A percentile compares a stretch with the other conserved stretches of the same genome.
phyloP scores from a whole-genome alignment of 2,329 filamentous ascomycete genomes.

The Aspergillus ibericus region DNA sequence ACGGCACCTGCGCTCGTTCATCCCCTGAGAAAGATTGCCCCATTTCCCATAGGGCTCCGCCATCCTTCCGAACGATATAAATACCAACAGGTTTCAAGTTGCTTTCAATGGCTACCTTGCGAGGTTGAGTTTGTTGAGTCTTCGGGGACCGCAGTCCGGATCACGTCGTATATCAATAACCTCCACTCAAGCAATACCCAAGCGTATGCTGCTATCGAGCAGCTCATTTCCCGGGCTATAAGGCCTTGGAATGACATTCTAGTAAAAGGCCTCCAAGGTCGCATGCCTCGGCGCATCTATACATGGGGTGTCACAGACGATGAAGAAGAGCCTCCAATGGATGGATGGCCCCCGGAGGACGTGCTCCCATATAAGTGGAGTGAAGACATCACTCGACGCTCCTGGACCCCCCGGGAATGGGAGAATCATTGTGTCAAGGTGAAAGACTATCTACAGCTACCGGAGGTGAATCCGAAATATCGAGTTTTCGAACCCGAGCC shows the following conservation, averaged over 20 bases:
- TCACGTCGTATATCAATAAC: not conserved
- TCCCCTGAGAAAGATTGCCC: not conserved
- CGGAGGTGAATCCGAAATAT: not conserved
- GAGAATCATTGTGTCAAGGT: not conserved
- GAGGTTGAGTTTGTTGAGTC: not conserved
- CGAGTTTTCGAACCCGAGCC: not conserved
- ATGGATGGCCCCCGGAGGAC: not conserved
- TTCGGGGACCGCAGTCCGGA: conserved; percentile 1
- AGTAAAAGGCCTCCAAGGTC: not conserved
- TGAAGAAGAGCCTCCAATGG: not conserved
- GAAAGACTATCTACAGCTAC: not conserved
- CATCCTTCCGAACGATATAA: not conserved
- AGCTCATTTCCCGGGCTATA: not conserved
- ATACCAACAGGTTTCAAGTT: not conserved
- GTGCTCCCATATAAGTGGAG: not conserved
- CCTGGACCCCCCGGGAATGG: not conserved
- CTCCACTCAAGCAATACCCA: not conserved
- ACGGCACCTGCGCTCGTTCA: not conserved
- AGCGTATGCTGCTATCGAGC: not conserved
- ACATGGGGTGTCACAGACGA: not conserved
- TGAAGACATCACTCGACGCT: not conserved
- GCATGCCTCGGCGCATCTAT: not conserved
- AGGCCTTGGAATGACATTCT: not conserved
- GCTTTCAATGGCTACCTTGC: not conserved
- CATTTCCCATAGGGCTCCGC: not conserved